Conservation (phyloP, 139 green algal species). For the Volvox africanus region DNA sequence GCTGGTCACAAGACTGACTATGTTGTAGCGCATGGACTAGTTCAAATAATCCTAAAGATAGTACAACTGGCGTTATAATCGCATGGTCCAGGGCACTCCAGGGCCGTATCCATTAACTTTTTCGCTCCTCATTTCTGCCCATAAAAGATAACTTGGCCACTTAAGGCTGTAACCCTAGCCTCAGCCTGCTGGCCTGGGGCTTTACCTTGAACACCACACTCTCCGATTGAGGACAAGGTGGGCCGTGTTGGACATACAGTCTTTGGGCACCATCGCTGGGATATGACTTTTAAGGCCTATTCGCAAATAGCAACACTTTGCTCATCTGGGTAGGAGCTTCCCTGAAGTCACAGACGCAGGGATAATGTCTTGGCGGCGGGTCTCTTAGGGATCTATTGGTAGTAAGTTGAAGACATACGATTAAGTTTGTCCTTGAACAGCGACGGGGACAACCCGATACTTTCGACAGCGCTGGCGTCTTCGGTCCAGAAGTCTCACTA, state of each 20-base stretch:
- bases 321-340: no score
- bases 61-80: no score
- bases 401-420: background rate
- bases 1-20: no score
- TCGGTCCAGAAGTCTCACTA: slow-evolving; percentile 3
- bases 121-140: no score
- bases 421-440: background rate
- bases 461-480: background rate
- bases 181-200: slow-evolving; percentile 16
- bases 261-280: no score
- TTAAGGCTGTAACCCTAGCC: background rate
- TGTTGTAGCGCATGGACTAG: no score
- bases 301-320: no score
- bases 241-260: background rate
- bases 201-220: background rate
- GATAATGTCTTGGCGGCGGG: background rate
- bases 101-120: no score
- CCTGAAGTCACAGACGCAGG: no score
- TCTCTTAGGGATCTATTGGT: background rate
- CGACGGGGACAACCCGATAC: background rate
- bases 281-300: no score
- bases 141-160: background rate
- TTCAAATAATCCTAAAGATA: no score
- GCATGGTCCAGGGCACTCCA: no score
- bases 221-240: background rate